phyloP scores from a whole-genome alignment of 352 stramenopile species.

The Aphanomyces cochlioides region DNA sequence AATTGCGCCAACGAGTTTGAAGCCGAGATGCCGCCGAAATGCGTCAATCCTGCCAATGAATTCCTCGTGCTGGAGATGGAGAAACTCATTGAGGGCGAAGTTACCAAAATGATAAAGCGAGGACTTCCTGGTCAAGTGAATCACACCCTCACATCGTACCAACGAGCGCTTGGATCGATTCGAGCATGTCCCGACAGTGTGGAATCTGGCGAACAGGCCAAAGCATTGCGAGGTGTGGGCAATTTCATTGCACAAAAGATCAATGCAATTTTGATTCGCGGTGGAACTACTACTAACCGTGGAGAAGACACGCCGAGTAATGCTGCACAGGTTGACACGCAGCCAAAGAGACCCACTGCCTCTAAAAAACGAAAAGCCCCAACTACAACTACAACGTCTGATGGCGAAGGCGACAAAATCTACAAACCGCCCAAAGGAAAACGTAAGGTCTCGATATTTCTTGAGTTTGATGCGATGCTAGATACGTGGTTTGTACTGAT shows the following conservation, averaged over 20 bases:
- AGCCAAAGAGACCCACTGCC: neutral
- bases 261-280: conserved; percentile 53
- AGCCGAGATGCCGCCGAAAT: conserved; percentile 35
- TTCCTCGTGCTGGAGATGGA: conserved; percentile 68
- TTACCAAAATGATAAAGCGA: conserved; percentile 28
- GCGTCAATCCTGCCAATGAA: conserved; percentile 58
- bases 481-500: conserved; percentile 77
- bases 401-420: neutral
- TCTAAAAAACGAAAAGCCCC: conserved; percentile 23
- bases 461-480: conserved; percentile 28
- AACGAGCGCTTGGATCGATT: conserved; percentile 65
- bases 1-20: conserved; percentile 28
- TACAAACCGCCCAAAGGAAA: conserved; percentile 62
- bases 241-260: conserved; percentile 87
- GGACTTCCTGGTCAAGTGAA: conserved; percentile 5
- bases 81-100: conserved; percentile 45
- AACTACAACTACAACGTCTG: neutral
- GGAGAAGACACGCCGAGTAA: conserved; percentile 36
- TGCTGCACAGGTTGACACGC: neutral
- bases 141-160: conserved; percentile 45
- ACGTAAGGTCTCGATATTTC: conserved; percentile 36
- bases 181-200: conserved; percentile 47
- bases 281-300: conserved; percentile 3
- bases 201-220: conserved; percentile 52
- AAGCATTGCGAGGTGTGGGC: conserved; percentile 64